Evolutionary conservation across 805 yeast species (phyloP), one percentile per base, ranked within the genome.

Genomic region (Lachancea kluyveri): DNA sequence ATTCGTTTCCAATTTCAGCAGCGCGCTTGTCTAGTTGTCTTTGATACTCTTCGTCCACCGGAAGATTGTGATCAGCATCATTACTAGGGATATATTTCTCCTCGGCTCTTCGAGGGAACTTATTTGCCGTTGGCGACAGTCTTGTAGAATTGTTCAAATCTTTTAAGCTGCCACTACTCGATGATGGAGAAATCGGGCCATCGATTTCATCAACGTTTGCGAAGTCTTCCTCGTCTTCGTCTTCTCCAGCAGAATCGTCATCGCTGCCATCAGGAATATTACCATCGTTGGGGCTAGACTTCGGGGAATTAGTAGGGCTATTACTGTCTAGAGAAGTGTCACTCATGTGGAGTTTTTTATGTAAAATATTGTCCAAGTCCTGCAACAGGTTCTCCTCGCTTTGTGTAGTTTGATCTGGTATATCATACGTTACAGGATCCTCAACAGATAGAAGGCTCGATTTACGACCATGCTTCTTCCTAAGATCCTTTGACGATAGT

Each of bases 151-250:
- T 22, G n/a, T 25, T 29, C 8, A 33, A 26, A 12, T 37, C 37
- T 14, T 33, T 30, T 13, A 37, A 33, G 15, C 35, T 33, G 8
- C 37, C 35, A 17, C 27, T 11, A 19, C 40, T 40, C 8, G 36
- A 28, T 6, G 37, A 31, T 16, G 48, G 48, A 1, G 52, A 42
- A 10, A 56, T 48, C 3, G 58, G 60, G 1, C 60, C 60, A 31
- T 58, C 63, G 4, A 58, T 51, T 35, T 58, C 63, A 34, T 58
- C 63, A 1, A 58, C 62, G 38, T 57, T 57, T 3, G 54, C 48
- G 37, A 57, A 58, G 1, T 48, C 54, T 16, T 54, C 49, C 24
- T 45, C 48, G 10, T 48, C 56, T 10, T 46, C 51, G n/a, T 48
- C 52, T 18, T 49, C 52, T 17, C 37, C 43, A 9, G 36, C 48